Conservation (phyloP, 352 stramenopile species). For the Phytophthora palmivora region DNA sequence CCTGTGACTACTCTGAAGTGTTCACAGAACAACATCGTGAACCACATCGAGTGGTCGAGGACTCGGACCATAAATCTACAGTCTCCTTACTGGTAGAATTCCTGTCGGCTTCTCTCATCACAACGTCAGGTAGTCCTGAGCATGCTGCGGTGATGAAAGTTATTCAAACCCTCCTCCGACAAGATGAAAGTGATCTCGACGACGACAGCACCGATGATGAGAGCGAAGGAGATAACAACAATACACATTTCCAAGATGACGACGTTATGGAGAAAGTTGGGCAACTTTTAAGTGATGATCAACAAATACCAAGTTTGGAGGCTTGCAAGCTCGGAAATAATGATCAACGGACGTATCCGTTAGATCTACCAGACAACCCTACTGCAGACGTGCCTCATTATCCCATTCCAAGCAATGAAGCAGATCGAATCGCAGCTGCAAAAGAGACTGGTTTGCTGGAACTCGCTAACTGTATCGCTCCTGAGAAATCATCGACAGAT, state of each 20-base stretch:
- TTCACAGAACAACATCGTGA: slow-evolving; percentile 9
- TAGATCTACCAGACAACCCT: slow-evolving; percentile 17
- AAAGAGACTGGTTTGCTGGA: slow-evolving; percentile 7
- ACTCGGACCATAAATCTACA: slow-evolving; percentile 4
- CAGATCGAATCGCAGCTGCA: slow-evolving; percentile 14
- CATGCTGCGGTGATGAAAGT: slow-evolving; percentile 19
- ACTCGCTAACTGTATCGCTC: slow-evolving; percentile 17
- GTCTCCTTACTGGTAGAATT: slow-evolving; percentile 26
- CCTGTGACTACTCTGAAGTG: slow-evolving; percentile 44
- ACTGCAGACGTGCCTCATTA: slow-evolving; percentile 5
- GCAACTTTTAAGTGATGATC: slow-evolving; percentile 6
- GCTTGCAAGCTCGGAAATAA: slow-evolving; percentile 18
- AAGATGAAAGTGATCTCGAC: slow-evolving; percentile 9
- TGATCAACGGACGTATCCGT: slow-evolving; percentile 5
- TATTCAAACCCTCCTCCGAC: slow-evolving; percentile 11
- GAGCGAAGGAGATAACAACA: slow-evolving; percentile 1
- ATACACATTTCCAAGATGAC: neutral
- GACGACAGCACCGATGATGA: neutral
- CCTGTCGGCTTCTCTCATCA: slow-evolving; percentile 18
- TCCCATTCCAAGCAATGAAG: slow-evolving; percentile 33
- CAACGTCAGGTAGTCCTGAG: slow-evolving; percentile 9
- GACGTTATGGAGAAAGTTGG: slow-evolving; percentile 10
- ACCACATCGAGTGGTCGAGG: slow-evolving; percentile 7
- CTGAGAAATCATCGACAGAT: slow-evolving; percentile 6
- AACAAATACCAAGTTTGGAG: slow-evolving; percentile 13